Percentiles rank a stretch among this genome's conserved stretches.
Conservation (phyloP, 78 protist species). For the Goniomonas avonlea region DNA sequence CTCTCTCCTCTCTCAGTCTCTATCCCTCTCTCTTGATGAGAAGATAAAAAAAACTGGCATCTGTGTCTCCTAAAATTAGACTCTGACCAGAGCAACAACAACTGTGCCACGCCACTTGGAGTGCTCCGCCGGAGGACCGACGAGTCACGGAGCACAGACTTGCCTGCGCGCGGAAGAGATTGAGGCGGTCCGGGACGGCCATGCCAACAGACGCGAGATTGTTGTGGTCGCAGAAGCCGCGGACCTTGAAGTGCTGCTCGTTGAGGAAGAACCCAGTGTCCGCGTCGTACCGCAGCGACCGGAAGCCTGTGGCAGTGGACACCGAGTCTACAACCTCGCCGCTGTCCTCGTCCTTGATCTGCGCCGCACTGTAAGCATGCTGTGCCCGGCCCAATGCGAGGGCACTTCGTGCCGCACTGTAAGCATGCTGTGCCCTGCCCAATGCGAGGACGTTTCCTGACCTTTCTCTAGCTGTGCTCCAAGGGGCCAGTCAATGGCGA, state of each 20-base stretch:
- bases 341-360: too few relatives aligned
- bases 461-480: too few relatives aligned
- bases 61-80: too few relatives aligned
- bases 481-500: too few relatives aligned
- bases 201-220: slow-evolving; percentile 24
- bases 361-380: too few relatives aligned
- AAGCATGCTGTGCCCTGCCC: too few relatives aligned
- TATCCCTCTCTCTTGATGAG: too few relatives aligned
- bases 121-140: slow-evolving; percentile 28
- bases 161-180: slow-evolving; percentile 37
- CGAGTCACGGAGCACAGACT: not conserved
- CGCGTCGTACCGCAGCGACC: not conserved
- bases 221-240: slow-evolving; percentile 39
- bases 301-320: not conserved
- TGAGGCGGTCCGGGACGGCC: slow-evolving; percentile 22
- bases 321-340: slow-evolving; percentile 4
- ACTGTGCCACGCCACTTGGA: slow-evolving; percentile 3
- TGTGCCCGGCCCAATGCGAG: too few relatives aligned
- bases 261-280: slow-evolving; percentile 25
- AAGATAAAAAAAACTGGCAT: too few relatives aligned
- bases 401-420: too few relatives aligned
- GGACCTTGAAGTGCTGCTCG: slow-evolving; percentile 17
- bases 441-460: too few relatives aligned
- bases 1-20: too few relatives aligned
- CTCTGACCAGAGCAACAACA: not conserved